phyloP scores from a whole-genome alignment of 176 grass and related monocot species.

The Eragrostis nindensis region DNA sequence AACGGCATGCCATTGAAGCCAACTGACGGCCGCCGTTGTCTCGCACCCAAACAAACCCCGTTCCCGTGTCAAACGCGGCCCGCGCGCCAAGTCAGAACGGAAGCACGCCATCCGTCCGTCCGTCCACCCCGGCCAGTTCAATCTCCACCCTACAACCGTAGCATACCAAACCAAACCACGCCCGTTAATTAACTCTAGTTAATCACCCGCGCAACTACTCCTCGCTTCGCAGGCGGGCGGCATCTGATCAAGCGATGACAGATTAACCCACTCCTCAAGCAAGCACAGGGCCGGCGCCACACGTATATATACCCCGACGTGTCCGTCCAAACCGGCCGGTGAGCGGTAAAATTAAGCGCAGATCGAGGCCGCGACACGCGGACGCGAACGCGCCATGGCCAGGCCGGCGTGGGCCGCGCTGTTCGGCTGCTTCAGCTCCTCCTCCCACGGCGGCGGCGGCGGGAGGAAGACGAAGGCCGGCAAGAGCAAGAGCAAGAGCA shows the following conservation, averaged over 20 bases:
- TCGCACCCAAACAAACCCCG: neutral
- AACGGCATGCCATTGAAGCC: slow-evolving; percentile 3
- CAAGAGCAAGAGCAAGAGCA: neutral
- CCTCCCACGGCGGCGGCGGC: slow-evolving; percentile 1
- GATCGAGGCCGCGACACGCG: neutral
- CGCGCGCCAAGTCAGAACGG: slow-evolving; percentile 30
- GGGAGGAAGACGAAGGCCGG: neutral
- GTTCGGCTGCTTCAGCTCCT: slow-evolving; percentile 66
- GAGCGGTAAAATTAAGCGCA: neutral
- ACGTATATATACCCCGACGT: slow-evolving; percentile 40
- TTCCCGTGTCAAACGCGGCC: neutral
- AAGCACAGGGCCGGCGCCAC: neutral
- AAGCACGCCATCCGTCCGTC: slow-evolving; percentile 29
- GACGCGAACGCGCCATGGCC: slow-evolving; percentile 37
- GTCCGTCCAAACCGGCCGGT: slow-evolving; percentile 41
- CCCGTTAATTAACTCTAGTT: neutral
- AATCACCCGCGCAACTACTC: slow-evolving; percentile 15
- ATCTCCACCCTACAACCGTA: neutral
- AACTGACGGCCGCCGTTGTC: neutral
- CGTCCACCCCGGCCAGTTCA: neutral
- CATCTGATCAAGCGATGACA: neutral
- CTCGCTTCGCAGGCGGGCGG: neutral
- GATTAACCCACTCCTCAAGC: slow-evolving; percentile 21
- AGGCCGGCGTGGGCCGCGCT: slow-evolving; percentile 57
- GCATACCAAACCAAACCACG: slow-evolving; percentile 11